A percentile compares a stretch with the other conserved stretches of the same genome.
Evolutionary conservation across 352 stramenopile genomes (phyloP).

Genomic region (Plasmopara muralis): DNA sequence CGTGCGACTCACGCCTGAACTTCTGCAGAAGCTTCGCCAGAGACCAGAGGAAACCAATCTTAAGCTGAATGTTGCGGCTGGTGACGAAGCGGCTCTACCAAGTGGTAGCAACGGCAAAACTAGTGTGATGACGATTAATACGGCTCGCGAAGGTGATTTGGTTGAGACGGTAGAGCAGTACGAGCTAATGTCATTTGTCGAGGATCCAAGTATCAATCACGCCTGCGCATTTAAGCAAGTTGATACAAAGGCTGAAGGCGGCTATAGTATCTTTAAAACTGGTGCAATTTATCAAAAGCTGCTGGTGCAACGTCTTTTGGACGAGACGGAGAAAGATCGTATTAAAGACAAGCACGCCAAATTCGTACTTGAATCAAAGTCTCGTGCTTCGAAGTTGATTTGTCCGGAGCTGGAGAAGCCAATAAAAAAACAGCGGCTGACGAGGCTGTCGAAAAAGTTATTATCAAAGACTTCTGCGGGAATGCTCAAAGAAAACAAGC

Average conservation of each 20-base stretch:
- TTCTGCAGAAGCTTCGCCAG: slow-evolving; percentile 53
- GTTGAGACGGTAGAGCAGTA: slow-evolving; percentile 38
- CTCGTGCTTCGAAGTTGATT: slow-evolving; percentile 61
- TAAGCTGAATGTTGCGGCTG: slow-evolving; percentile 15
- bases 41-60: slow-evolving; percentile 21
- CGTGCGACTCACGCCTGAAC: slow-evolving; percentile 67
- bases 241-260: slow-evolving; percentile 2
- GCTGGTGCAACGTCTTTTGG: slow-evolving; percentile 70
- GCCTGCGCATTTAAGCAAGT: slow-evolving; percentile 49
- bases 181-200: slow-evolving; percentile 69
- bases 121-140: slow-evolving; percentile 44
- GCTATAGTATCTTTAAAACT: slow-evolving; percentile 52
- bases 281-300: slow-evolving; percentile 73
- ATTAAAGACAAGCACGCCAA: slow-evolving; percentile 78
- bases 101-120: slow-evolving; percentile 30
- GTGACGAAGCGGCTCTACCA: slow-evolving; percentile 7
- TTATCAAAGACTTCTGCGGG: slow-evolving; percentile 8
- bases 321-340: slow-evolving; percentile 67
- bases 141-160: slow-evolving; percentile 8
- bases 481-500: slow-evolving; percentile 12
- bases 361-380: slow-evolving; percentile 64
- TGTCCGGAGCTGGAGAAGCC: slow-evolving; percentile 15
- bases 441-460: slow-evolving; percentile 8
- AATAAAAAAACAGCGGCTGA: slow-evolving; percentile 18
- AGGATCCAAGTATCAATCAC: slow-evolving; percentile 64